phyloP scores from a whole-genome alignment of 306 rosid species.

The Prunus mira region DNA sequence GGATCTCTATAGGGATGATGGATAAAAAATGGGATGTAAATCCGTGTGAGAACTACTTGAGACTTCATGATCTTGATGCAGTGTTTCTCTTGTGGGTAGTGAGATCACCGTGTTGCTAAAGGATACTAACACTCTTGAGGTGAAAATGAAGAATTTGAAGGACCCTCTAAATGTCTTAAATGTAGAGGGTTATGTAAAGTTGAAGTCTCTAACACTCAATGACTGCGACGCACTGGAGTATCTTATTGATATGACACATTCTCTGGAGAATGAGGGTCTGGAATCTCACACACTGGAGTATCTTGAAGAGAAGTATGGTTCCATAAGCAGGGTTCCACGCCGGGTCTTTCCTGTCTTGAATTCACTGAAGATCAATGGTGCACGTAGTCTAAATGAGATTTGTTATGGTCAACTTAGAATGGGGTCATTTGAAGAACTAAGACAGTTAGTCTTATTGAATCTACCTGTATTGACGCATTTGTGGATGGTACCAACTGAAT shows the following conservation, averaged over 20 bases:
- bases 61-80: background rate
- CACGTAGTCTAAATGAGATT: background rate
- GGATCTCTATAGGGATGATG: background rate
- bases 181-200: background rate
- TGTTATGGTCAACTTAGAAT: background rate
- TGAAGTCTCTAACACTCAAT: background rate
- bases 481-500: background rate
- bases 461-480: background rate
- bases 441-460: background rate
- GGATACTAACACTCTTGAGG: background rate
- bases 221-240: background rate
- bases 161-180: background rate
- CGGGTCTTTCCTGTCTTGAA: background rate
- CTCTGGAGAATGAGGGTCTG: too few relatives aligned
- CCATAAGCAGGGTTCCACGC: background rate
- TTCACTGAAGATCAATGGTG: background rate
- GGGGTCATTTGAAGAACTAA: background rate
- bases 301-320: too few relatives aligned
- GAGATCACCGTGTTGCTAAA: background rate
- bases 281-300: too few relatives aligned
- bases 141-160: background rate
- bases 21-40: background rate
- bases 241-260: background rate
- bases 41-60: background rate
- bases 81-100: background rate